Base-by-base conservation (phyloP, 2,329 filamentous ascomycete species). In the Sporothrix brunneoviolacea region DNA sequence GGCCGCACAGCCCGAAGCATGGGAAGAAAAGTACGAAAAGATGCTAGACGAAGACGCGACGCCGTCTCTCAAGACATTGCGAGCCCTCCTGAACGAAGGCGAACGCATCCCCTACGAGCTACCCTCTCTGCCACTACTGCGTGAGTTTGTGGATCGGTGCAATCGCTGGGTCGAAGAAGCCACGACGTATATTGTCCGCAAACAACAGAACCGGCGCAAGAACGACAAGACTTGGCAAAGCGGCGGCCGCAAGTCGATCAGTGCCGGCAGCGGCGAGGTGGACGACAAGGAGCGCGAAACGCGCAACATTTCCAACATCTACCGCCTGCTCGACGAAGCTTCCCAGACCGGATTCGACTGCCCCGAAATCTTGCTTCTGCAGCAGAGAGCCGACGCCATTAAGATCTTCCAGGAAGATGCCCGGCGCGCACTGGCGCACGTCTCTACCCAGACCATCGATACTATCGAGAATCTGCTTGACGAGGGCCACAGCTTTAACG, bases 91-190 rank as follows among this genome's bases (percentile, higher is more conserved):
- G 53, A 84, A 85, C 64, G 93, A 98, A 74, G 93, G 93, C 67
- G 93, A 98, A 71, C 91, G 89, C 68, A 96, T 98, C 62, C 90
- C 91, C 52, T 94, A 88, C 74, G 85, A 89, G 52, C 78, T 98
- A 55, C 82, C 84, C 57, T 91, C 89, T 55, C 77, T 98, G 56
- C 79, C 86, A 60, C 80, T 88, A 60, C 77, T 98, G 59, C 86
- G 83, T 68, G 80, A 84, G 58, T 98, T 95, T 70, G 93, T 98
- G 65, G 90, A 95, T 60, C 85, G 88, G 62, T 97, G 93, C 73
- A 94, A 95, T 67, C 90, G 95, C 64, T 96, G 94, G 87, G 89
- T 96, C 56, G 93, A 97, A 62, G 91, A 97, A 70, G 93, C 93
- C 57, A 93, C 88, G 62, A 91, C 87, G 64, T 98, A 94, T 72